Evolutionary conservation across 2,329 filamentous ascomycete genomes (phyloP).

Genomic region (Amylocarpus encephaloides): DNA sequence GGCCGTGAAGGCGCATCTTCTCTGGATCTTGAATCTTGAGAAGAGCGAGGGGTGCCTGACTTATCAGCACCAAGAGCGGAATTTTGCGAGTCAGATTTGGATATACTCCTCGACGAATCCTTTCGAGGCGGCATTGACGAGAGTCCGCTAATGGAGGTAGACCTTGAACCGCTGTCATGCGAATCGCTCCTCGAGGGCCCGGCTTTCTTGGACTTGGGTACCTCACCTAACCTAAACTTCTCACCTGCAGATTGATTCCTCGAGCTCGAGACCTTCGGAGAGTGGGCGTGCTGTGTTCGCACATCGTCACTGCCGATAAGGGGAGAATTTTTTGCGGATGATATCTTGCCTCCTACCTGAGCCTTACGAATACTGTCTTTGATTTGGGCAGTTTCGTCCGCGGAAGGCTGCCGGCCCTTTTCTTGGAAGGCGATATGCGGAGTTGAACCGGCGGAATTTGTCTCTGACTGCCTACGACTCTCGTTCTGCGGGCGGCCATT

Average conservation of each 20-base stretch:
- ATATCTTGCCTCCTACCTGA: slow-evolving; percentile 20
- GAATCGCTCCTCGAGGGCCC: slow-evolving; percentile 33
- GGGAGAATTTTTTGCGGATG: slow-evolving; percentile 22
- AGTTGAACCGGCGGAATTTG: slow-evolving; percentile 51
- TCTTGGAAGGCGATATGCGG: slow-evolving; percentile 93
- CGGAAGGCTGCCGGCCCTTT: slow-evolving; percentile 61
- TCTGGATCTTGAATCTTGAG: slow-evolving; percentile 51
- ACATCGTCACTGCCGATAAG: slow-evolving; percentile 25
- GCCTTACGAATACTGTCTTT: slow-evolving; percentile 40
- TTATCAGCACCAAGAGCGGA: slow-evolving; percentile 31
- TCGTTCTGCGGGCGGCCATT: slow-evolving; percentile 36
- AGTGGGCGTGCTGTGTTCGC: slow-evolving; percentile 25
- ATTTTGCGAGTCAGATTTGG: slow-evolving; percentile 24
- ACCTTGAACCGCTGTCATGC: slow-evolving; percentile 31
- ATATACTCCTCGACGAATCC: slow-evolving; percentile 16
- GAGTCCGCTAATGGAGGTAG: slow-evolving; percentile 31
- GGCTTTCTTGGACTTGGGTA: slow-evolving; percentile 58
- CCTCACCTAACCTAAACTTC: slow-evolving; percentile 75
- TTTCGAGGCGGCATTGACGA: slow-evolving; percentile 21
- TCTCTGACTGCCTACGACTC: slow-evolving; percentile 29
- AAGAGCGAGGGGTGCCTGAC: slow-evolving; percentile 44
- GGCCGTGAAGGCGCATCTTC: slow-evolving; percentile 46
- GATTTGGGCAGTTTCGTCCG: slow-evolving; percentile 48
- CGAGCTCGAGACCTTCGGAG: slow-evolving; percentile 16
- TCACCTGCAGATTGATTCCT: slow-evolving; percentile 38